Conservation (phyloP, 2,329 filamentous ascomycete genomes). For the Talaromyces islandicus region DNA sequence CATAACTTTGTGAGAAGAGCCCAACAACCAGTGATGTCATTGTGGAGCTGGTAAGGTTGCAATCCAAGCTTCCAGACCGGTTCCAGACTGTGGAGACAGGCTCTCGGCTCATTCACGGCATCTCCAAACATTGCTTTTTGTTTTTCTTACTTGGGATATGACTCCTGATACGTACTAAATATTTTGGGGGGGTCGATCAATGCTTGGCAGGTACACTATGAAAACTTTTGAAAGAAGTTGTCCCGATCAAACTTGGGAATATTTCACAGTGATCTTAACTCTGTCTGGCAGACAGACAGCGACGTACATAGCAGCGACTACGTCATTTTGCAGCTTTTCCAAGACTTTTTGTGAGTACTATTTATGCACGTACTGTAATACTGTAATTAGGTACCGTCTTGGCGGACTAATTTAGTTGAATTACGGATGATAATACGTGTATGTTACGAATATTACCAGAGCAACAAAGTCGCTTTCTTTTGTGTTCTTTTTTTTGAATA, state of each 20-base stretch:
- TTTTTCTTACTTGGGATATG: neutral
- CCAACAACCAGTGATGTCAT: too few relatives aligned
- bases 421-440: neutral
- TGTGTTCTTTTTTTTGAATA: neutral
- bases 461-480: neutral
- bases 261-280: neutral
- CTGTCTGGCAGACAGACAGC: neutral
- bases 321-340: neutral
- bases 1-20: too few relatives aligned
- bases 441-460: neutral
- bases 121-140: neutral
- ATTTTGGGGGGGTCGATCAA: neutral
- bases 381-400: neutral
- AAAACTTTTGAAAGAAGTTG: too few relatives aligned
- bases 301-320: neutral
- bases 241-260: too few relatives aligned
- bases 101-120: too few relatives aligned
- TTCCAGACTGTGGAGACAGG: neutral
- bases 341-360: neutral
- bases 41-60: neutral
- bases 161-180: neutral
- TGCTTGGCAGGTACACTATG: neutral
- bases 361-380: too few relatives aligned
- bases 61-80: neutral
- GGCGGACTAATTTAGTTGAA: neutral